Evolutionary conservation across 2,329 filamentous ascomycete species (phyloP).

Genomic region (Penicillium sp.): DNA sequence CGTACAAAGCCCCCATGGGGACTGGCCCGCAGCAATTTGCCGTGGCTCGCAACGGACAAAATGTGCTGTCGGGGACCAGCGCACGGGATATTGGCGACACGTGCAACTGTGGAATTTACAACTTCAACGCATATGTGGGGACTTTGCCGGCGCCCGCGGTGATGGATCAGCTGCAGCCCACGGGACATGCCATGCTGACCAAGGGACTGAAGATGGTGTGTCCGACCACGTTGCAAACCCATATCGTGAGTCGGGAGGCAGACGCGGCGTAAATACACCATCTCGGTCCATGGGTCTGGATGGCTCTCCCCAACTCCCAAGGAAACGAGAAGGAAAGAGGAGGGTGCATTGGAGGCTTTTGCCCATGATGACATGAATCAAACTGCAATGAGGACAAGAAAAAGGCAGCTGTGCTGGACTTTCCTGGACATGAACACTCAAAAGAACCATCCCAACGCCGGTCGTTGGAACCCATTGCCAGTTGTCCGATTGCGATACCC

Average conservation of each 20-base stretch:
- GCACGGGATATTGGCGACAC: conserved; percentile 46
- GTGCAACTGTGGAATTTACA: conserved; percentile 50
- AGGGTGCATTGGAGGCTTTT: too few species aligned
- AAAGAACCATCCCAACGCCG: too few species aligned
- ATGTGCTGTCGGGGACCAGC: conserved; percentile 44
- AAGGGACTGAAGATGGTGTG: conserved; percentile 26
- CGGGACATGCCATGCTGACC: conserved; percentile 25
- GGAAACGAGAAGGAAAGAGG: too few species aligned
- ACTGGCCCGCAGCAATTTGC: conserved; percentile 45
- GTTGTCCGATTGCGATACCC: too few species aligned
- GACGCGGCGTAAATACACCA: conserved; percentile 1
- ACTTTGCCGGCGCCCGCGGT: conserved; percentile 37
- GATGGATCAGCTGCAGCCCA: conserved; percentile 34
- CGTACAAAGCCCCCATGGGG: conserved; percentile 44
- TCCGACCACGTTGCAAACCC: conserved; percentile 22
- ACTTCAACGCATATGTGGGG: conserved; percentile 53
- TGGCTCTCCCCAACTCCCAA: too few species aligned
- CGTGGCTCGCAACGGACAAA: conserved; percentile 38
- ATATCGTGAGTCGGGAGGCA: too few species aligned
- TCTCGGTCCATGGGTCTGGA: too few species aligned
- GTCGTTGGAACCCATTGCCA: too few species aligned
- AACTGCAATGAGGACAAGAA: too few species aligned
- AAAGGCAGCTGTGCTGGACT: too few species aligned
- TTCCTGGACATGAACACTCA: too few species aligned
- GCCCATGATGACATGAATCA: too few species aligned